Evolutionary conservation across 2,329 filamentous ascomycete genomes (phyloP).

Genomic region (Rasamsonia emersonii): DNA sequence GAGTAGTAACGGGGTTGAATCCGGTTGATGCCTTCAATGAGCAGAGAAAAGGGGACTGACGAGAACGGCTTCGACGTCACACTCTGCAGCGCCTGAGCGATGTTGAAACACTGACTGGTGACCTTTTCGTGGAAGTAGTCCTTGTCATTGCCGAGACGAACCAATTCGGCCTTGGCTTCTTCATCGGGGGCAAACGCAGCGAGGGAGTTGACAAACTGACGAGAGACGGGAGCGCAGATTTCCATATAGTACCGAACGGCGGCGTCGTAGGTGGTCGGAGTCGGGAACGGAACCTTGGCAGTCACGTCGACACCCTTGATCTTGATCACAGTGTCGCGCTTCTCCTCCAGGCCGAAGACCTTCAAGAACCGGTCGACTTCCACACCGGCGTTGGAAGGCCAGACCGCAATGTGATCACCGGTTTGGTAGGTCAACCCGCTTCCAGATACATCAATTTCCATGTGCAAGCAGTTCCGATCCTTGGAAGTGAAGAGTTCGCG

Average conservation of each 20-base stretch:
- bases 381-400: slow-evolving; percentile 89
- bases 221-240: slow-evolving; percentile 88
- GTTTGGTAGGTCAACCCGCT: slow-evolving; percentile 92
- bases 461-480: slow-evolving; percentile 88
- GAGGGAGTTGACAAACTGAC: slow-evolving; percentile 83
- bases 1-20: slow-evolving; percentile 98
- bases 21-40: slow-evolving; percentile 90
- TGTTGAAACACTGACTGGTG: slow-evolving; percentile 73
- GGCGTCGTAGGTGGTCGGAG: slow-evolving; percentile 91
- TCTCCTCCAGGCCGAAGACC: slow-evolving; percentile 64
- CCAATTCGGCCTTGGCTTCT: slow-evolving; percentile 75
- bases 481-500: slow-evolving; percentile 80
- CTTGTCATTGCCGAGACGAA: slow-evolving; percentile 82
- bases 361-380: slow-evolving; percentile 87
- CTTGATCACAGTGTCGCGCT: slow-evolving; percentile 72
- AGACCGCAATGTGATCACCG: slow-evolving; percentile 92
- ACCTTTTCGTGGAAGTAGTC: slow-evolving; percentile 90
- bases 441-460: slow-evolving; percentile 85
- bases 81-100: slow-evolving; percentile 70
- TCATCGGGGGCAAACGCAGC: slow-evolving; percentile 86
- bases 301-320: slow-evolving; percentile 91
- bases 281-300: slow-evolving; percentile 94
- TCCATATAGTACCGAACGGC: slow-evolving; percentile 94
- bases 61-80: slow-evolving; percentile 70
- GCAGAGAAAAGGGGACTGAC: slow-evolving; percentile 82